Evolutionary conservation across 768 basidiomycete species (phyloP).

Genomic region (Hypsizygus marmoreus): DNA sequence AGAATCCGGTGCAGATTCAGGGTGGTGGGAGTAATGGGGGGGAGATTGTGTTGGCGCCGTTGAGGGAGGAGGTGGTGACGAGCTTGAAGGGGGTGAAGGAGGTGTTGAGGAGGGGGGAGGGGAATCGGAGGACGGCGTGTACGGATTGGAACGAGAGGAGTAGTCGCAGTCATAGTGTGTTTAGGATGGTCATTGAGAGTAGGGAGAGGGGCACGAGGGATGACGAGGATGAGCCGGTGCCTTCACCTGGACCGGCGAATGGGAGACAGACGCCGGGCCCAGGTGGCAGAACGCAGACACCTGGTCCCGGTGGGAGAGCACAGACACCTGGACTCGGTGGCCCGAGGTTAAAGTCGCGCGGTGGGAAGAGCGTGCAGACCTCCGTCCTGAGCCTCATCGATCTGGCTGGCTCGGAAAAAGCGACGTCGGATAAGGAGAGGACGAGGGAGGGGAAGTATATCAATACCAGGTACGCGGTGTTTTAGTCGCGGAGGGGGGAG

Average conservation of each 20-base stretch:
- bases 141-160: conserved; percentile 99
- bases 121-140: conserved; percentile 84
- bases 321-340: conserved; percentile 51
- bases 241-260: conserved; percentile 25
- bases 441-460: conserved; percentile 98
- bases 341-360: conserved; percentile 71
- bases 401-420: conserved; percentile 95
- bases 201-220: conserved; percentile 55
- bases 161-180: conserved; percentile 93
- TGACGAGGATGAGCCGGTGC: conserved; percentile 41
- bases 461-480: conserved; percentile 68
- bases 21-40: conserved; percentile 56
- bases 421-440: conserved; percentile 92
- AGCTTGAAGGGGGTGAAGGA: conserved; percentile 84
- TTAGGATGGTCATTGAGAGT: conserved; percentile 90
- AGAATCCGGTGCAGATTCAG: conserved; percentile 72
- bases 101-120: conserved; percentile 83
- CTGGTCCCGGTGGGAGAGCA: conserved; percentile 40
- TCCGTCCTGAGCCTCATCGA: conserved; percentile 90
- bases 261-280: conserved; percentile 31
- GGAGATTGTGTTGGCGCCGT: conserved; percentile 68
- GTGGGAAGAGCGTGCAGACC: conserved; percentile 77
- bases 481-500: background rate
- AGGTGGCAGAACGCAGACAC: conserved; percentile 45
- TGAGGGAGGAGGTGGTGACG: conserved; percentile 93